Evolutionary conservation across 371 early-diverging fungal genomes (phyloP).

Genomic region (Mortierella sp.): DNA sequence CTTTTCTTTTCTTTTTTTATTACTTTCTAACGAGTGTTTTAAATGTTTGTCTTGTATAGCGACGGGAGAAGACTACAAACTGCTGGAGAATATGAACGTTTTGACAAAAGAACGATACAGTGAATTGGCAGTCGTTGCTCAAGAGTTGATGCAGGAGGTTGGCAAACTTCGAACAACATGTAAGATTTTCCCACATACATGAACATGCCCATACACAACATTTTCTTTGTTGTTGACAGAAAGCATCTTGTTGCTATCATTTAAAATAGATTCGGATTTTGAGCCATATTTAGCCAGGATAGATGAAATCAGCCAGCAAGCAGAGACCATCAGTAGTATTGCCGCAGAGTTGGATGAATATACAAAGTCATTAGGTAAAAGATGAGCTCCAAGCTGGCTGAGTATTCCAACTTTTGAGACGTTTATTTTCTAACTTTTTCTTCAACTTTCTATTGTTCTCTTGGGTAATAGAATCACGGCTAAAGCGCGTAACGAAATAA

Average conservation of each 20-base stretch:
- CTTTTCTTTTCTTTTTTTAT: neutral
- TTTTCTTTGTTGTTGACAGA: neutral
- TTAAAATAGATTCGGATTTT: constrained; percentile 66
- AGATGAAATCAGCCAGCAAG: constrained; percentile 70
- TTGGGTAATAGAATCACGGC: neutral
- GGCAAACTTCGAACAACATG: constrained; percentile 69
- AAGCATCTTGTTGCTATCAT: neutral
- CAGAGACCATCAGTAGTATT: constrained; percentile 68
- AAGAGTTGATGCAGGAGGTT: constrained; percentile 71
- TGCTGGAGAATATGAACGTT: constrained; percentile 72
- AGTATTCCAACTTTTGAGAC: no score
- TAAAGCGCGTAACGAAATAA: constrained; percentile 3
- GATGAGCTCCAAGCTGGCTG: neutral
- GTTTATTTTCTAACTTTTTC: neutral
- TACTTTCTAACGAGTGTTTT: neutral
- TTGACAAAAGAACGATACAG: constrained; percentile 69
- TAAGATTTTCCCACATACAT: constrained; percentile 26
- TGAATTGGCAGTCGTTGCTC: constrained; percentile 71
- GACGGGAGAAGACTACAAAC: constrained; percentile 69
- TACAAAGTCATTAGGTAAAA: constrained; percentile 68
- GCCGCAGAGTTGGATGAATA: constrained; percentile 72
- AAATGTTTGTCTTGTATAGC: constrained; percentile 43
- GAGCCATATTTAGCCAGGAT: constrained; percentile 66
- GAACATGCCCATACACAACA: no score
- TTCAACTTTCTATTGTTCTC: neutral